Conservation (phyloP, 139 green algal species). For the Marvania coccoides region DNA sequence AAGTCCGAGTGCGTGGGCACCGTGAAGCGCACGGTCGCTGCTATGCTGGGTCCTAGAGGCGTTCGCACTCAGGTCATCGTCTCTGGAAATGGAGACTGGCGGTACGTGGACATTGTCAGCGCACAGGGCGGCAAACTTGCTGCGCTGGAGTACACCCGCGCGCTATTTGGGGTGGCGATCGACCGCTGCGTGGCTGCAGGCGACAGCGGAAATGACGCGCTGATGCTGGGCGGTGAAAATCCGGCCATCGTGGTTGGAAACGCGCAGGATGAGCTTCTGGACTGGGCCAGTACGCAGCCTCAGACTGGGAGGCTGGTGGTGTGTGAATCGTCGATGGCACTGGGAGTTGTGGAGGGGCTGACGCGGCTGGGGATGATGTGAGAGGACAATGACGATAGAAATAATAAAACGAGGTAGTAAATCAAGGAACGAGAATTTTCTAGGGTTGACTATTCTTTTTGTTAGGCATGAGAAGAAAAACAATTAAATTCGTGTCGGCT, state of each 20-base stretch:
- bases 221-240: slow-evolving; percentile 73
- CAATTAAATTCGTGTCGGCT: no score
- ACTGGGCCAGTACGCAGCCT: slow-evolving; percentile 55
- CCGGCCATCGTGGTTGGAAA: slow-evolving; percentile 73
- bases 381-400: slow-evolving; percentile 3
- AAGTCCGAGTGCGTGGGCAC: slow-evolving; percentile 22
- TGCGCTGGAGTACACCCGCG: slow-evolving; percentile 71
- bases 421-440: neutral
- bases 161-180: slow-evolving; percentile 48
- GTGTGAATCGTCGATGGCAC: slow-evolving; percentile 43
- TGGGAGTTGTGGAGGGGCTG: slow-evolving; percentile 68
- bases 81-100: slow-evolving; percentile 69
- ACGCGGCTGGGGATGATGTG: slow-evolving; percentile 58
- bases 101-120: slow-evolving; percentile 78
- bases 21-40: slow-evolving; percentile 27
- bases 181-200: slow-evolving; percentile 73
- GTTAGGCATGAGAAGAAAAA: no score
- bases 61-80: slow-evolving; percentile 62
- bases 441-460: no score
- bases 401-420: neutral
- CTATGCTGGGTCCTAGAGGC: slow-evolving; percentile 5
- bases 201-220: slow-evolving; percentile 87
- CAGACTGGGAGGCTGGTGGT: slow-evolving; percentile 54
- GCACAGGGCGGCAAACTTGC: slow-evolving; percentile 71
- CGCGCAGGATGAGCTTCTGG: slow-evolving; percentile 61